phyloP scores from a whole-genome alignment of 768 basidiomycete genomes.

The Crassisporium funariophilum region DNA sequence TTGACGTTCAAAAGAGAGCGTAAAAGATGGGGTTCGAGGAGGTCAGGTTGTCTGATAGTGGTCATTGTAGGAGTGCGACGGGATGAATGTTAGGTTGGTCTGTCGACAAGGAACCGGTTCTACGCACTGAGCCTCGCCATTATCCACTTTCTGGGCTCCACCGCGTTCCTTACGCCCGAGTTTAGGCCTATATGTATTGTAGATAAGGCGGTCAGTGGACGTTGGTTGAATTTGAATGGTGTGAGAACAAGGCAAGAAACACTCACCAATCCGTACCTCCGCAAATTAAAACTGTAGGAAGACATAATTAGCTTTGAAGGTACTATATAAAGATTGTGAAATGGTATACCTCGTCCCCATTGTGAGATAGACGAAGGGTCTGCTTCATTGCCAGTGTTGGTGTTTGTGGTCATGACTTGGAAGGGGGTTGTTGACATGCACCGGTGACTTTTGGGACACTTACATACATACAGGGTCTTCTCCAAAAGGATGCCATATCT shows the following conservation, averaged over 20 bases:
- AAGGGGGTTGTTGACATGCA: slow-evolving; percentile 17
- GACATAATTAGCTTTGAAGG: slow-evolving; percentile 19
- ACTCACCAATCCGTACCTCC: slow-evolving; percentile 90
- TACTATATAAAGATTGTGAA: slow-evolving; percentile 12
- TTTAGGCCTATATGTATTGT: slow-evolving; percentile 56
- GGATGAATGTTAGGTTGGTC: slow-evolving; percentile 3
- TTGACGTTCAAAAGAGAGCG: slow-evolving; percentile 86
- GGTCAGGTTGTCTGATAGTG: slow-evolving; percentile 64
- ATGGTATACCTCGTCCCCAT: slow-evolving; percentile 45
- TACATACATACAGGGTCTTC: slow-evolving; percentile 15
- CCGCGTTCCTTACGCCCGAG: slow-evolving; percentile 76
- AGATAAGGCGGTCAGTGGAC: slow-evolving; percentile 14
- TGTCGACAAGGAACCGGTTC: slow-evolving; percentile 8
- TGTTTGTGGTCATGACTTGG: slow-evolving; percentile 22
- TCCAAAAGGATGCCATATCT: slow-evolving; percentile 24
- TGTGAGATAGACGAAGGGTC: slow-evolving; percentile 32
- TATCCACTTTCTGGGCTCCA: slow-evolving; percentile 45
- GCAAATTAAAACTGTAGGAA: slow-evolving; percentile 69
- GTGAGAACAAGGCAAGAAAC: slow-evolving; percentile 32
- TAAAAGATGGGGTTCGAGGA: slow-evolving; percentile 86
- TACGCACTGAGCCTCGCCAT: slow-evolving; percentile 40
- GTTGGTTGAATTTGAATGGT: slow-evolving; percentile 23
- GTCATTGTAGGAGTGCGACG: background rate
- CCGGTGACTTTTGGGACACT: slow-evolving; percentile 13
- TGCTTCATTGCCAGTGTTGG: slow-evolving; percentile 16